Percentiles rank a stretch among this genome's conserved stretches.
Evolutionary conservation across 2,329 filamentous ascomycete species (phyloP).

Genomic region (Xylaria sp.): DNA sequence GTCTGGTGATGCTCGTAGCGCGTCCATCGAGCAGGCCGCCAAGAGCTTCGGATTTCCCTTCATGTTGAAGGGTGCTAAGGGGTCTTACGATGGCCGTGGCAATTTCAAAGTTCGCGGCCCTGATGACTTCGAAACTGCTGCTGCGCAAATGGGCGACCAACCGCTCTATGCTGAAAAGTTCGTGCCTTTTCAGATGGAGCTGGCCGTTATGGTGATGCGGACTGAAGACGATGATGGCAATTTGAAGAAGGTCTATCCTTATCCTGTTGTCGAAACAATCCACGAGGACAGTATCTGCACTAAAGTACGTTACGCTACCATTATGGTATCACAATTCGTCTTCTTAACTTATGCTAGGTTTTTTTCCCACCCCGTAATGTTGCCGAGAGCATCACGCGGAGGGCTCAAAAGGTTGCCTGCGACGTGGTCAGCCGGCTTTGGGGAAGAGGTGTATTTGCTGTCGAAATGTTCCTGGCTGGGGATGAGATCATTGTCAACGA

Average conservation of each 20-base stretch:
- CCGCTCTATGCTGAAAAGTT: slow-evolving; percentile 90
- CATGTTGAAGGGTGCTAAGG: slow-evolving; percentile 90
- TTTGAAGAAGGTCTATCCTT: slow-evolving; percentile 65
- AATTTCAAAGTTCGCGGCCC: slow-evolving; percentile 58
- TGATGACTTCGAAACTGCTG: slow-evolving; percentile 63
- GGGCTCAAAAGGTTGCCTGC: slow-evolving; percentile 77
- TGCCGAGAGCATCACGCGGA: slow-evolving; percentile 60
- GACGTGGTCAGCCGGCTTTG: slow-evolving; percentile 80
- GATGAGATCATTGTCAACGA: slow-evolving; percentile 81
- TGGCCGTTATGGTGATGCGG: slow-evolving; percentile 94
- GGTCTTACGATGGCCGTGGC: slow-evolving; percentile 89
- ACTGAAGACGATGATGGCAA: slow-evolving; percentile 70
- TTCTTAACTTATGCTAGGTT: slow-evolving; percentile 16
- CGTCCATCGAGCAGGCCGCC: slow-evolving; percentile 68
- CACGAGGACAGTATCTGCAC: slow-evolving; percentile 97
- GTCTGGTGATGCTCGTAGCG: slow-evolving; percentile 56
- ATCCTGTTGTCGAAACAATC: slow-evolving; percentile 90
- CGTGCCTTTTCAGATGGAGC: slow-evolving; percentile 82
- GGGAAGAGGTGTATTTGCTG: slow-evolving; percentile 92
- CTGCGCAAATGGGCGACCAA: slow-evolving; percentile 70
- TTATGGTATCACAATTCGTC: neutral
- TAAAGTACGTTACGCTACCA: slow-evolving; percentile 58
- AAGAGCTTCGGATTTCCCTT: slow-evolving; percentile 76
- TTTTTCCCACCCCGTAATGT: slow-evolving; percentile 83
- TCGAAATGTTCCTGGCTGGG: slow-evolving; percentile 92